A percentile compares a stretch with the other conserved stretches of the same genome.
phyloP scores from a whole-genome alignment of 768 basidiomycete species.

The Suillus subluteus region DNA sequence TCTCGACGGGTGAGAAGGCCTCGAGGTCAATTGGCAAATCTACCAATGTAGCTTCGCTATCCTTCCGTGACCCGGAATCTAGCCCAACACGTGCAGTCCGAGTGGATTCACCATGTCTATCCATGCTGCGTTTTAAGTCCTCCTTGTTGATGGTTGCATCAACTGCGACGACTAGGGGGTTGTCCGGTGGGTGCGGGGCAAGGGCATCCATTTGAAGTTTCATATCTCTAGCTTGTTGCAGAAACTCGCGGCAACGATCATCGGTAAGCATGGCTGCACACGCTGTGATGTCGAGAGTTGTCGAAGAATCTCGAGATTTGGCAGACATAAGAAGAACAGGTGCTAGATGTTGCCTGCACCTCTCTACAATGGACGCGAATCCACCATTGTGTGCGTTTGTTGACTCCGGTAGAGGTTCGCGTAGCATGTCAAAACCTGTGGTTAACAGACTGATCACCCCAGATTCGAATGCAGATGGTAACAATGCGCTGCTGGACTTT shows the following conservation, averaged over 20 bases:
- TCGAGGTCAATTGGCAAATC: constrained; percentile 15
- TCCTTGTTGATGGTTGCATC: neutral
- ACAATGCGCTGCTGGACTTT: constrained; percentile 9
- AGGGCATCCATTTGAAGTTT: constrained; percentile 24
- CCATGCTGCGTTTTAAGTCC: constrained; percentile 17
- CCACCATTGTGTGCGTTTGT: constrained; percentile 17
- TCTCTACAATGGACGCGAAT: constrained; percentile 25
- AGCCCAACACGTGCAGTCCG: constrained; percentile 23
- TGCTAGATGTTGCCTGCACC: constrained; percentile 28
- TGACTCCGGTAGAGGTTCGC: constrained; percentile 1
- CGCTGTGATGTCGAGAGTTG: constrained; percentile 19
- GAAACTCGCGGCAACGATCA: constrained; percentile 24
- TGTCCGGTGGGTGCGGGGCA: constrained; percentile 7
- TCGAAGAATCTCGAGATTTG: constrained; percentile 21
- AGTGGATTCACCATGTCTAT: constrained; percentile 16
- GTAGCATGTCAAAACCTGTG: constrained; percentile 10
- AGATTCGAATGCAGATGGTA: constrained; percentile 19
- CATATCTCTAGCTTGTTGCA: constrained; percentile 30
- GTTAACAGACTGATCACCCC: constrained; percentile 14
- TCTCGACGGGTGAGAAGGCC: neutral
- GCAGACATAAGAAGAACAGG: constrained; percentile 27
- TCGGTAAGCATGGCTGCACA: constrained; percentile 33
- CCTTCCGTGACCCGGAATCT: constrained; percentile 22
- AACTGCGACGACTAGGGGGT: constrained; percentile 5
- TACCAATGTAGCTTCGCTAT: constrained; percentile 31